Evolutionary conservation across 2,329 filamentous ascomycete species (phyloP), one percentile per base, ranked within the genome.

Genomic region (Penicillium sp.): DNA sequence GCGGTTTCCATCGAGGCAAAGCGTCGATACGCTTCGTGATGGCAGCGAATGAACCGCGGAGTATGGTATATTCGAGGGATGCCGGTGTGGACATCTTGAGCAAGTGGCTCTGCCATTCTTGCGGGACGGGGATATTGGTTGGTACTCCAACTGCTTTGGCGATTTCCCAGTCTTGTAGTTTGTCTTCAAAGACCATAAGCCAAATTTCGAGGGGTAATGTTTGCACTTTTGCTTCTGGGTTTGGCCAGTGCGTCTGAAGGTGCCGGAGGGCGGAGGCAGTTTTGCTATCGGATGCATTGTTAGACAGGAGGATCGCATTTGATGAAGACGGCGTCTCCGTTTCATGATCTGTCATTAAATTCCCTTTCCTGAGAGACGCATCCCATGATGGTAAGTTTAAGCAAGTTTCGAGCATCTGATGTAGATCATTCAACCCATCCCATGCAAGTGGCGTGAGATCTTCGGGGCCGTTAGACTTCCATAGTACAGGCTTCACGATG

Each of bases 111-210:
- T 83, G 80, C 91, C 91, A 96, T 60, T 89, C 84, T 29, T 78
- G 71, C 0, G 93, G 91, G 54, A 87, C 84, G 1, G 84, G 81
- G 5, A 96, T 77, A 49, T 84, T 91, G 1, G 91, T 91, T 65
- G 89, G 93, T 37, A 97, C 83, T 50, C 89, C 86, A 5, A 97
- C 78, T 0, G 89, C 87, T 59, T 87, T 87, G 8, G 93, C 89
- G 17, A 95, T 79, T 72, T 97, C 93, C 93, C 93, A 97, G 69
- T 97, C 93, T 36, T 85, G 85, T 0, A 91, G 84, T 56, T 87
- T 85, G 58, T 95, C 67, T 46, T 75, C 89, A 36, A 97, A 84
- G 41, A 97, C 88, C 51, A 93, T 88, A 26, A 88, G 88, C 91
- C 92, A 96, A 32, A 97, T 82, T 72, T 97, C 93, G 0, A 89